phyloP scores from a whole-genome alignment of 2,329 filamentous ascomycete genomes.

The Aspergillus sp. region DNA sequence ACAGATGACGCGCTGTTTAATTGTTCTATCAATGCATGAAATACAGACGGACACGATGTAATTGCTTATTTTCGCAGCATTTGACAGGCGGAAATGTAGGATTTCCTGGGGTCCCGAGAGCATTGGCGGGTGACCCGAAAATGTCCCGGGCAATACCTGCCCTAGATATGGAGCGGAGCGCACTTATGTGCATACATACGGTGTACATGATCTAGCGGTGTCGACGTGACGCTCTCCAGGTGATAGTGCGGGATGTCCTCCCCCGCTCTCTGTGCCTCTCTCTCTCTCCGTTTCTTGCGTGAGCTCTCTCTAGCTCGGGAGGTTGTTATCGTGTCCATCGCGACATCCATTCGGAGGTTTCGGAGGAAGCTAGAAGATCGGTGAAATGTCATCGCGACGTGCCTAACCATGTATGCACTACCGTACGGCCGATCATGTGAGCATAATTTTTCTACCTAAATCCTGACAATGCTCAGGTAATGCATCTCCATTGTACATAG shows the following conservation, averaged over 20 bases:
- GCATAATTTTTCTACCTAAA: conserved; percentile 3
- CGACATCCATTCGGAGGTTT: conserved; percentile 34
- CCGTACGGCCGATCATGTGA: conserved; percentile 20
- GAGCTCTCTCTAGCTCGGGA: conserved; percentile 7
- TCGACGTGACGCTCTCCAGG: conserved; percentile 9
- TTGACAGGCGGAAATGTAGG: conserved; percentile 4
- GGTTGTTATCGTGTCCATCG: conserved; percentile 27
- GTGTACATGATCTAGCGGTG: conserved; percentile 18
- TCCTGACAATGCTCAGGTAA: background rate
- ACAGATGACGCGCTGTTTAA: conserved; percentile 12
- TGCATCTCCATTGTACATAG: background rate
- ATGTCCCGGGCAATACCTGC: background rate
- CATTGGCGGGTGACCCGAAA: conserved; percentile 6
- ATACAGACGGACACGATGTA: conserved; percentile 21
- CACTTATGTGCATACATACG: background rate
- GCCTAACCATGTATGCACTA: conserved; percentile 12
- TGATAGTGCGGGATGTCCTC: background rate
- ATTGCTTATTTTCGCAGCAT: conserved; percentile 10
- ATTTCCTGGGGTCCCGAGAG: conserved; percentile 6
- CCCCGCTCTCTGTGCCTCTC: background rate
- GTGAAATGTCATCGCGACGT: conserved; percentile 15
- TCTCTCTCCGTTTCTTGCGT: background rate
- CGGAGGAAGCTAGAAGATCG: conserved; percentile 22
- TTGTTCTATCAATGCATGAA: conserved; percentile 24
- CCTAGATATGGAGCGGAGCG: background rate